These are phyloP conservation scores for Suillus spraguei DNA, from an alignment of 768 basidiomycete species.

Conservation along the genomic window DNA sequence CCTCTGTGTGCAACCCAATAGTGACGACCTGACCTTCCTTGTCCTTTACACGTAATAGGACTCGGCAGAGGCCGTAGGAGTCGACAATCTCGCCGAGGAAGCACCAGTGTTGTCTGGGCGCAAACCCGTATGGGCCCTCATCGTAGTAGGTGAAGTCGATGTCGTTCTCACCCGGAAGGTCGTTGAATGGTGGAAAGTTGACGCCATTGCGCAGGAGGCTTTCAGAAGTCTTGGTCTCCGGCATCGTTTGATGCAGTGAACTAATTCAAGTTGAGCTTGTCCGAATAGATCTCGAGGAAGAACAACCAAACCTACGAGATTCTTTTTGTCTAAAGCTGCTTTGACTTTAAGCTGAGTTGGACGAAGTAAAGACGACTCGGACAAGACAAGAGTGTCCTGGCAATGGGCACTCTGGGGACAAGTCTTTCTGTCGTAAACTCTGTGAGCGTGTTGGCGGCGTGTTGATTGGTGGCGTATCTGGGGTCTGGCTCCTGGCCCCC, in stretches of 20 bases:
- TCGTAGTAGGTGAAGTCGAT: slow-evolving; percentile 14
- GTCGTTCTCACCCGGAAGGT: slow-evolving; percentile 28
- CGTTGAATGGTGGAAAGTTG: slow-evolving; percentile 28
- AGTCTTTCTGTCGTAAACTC: not conserved
- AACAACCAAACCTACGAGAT: not conserved
- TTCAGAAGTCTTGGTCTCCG: not conserved
- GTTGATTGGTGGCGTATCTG: not conserved
- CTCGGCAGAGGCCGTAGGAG: slow-evolving; percentile 21
- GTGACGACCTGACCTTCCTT: slow-evolving; percentile 22
- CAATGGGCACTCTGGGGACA: not conserved
- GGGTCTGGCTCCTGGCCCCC: not conserved
- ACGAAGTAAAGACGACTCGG: not conserved
- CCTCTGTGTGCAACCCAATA: slow-evolving; percentile 29
- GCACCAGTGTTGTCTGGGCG: slow-evolving; percentile 34
- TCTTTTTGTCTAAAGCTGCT: not conserved
- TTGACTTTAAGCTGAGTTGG: not conserved
- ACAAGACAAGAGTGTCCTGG: not conserved
- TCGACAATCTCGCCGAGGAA: slow-evolving; percentile 33
- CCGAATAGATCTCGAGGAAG: not conserved
- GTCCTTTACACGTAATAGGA: slow-evolving; percentile 31
- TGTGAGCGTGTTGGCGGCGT: not conserved
- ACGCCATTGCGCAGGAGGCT: slow-evolving; percentile 14
- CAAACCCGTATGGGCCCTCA: not conserved
- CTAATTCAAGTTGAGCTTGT: not conserved
- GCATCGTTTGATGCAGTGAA: not conserved